Conservation (phyloP, 1,284 basidiomycete genomes). For the Filobasidium uniguttulatum region DNA sequence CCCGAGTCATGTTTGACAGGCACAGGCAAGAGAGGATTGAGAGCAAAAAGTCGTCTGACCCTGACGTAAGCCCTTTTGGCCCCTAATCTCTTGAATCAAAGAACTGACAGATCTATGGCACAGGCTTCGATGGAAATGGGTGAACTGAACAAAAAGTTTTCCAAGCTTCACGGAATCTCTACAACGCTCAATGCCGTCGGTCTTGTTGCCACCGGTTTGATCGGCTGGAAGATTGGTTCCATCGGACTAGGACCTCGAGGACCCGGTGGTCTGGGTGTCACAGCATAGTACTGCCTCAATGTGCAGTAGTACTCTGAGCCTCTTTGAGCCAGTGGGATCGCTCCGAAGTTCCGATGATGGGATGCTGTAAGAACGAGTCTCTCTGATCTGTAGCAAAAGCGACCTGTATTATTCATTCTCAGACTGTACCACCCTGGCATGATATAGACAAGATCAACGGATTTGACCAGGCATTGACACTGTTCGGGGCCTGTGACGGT, state of each 20-base stretch:
- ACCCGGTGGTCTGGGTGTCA: slow-evolving; percentile 8
- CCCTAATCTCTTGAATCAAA: not conserved
- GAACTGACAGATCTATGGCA: not conserved
- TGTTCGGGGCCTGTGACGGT: no score
- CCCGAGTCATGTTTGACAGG: slow-evolving; percentile 51
- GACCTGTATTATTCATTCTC: no score
- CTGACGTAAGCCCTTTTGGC: slow-evolving; percentile 41
- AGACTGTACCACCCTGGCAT: no score
- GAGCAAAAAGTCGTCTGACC: slow-evolving; percentile 50
- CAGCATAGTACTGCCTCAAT: no score
- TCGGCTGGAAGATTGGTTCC: slow-evolving; percentile 13
- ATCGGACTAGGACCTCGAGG: slow-evolving; percentile 8
- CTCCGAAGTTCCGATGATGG: no score
- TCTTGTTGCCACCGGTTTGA: slow-evolving; percentile 43
- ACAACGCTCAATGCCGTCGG: slow-evolving; percentile 46
- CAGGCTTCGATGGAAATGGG: slow-evolving; percentile 59
- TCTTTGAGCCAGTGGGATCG: no score
- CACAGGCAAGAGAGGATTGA: slow-evolving; percentile 60
- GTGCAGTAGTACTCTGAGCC: not conserved
- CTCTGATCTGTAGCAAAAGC: no score
- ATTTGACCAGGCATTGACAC: no score
- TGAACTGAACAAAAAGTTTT: slow-evolving; percentile 51
- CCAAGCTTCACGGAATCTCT: slow-evolving; percentile 52
- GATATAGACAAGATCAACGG: no score
- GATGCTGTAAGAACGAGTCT: no score